These are phyloP conservation scores for Remersonia thermophila DNA, from an alignment of 2,329 filamentous ascomycete genomes.

Conservation along the genomic window DNA sequence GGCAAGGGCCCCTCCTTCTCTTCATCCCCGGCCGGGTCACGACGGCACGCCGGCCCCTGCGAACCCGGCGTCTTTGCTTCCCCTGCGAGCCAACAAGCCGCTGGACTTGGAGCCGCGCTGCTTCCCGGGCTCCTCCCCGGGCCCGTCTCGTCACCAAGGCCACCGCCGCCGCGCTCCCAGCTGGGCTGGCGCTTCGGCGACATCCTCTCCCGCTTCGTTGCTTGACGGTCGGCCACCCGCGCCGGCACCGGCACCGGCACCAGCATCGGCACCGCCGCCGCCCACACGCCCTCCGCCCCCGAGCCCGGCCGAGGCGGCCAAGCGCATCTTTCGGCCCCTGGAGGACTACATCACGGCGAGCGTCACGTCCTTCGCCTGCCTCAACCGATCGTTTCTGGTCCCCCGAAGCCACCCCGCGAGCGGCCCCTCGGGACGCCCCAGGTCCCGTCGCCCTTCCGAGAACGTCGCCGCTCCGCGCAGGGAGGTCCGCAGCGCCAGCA, in stretches of 20 bases:
- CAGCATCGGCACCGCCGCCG: slow-evolving; percentile 8
- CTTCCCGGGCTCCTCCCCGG: background rate
- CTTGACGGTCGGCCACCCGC: slow-evolving; percentile 26
- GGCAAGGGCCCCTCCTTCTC: background rate
- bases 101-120: slow-evolving; percentile 3
- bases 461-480: slow-evolving; percentile 22
- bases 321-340: slow-evolving; percentile 58
- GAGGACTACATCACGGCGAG: slow-evolving; percentile 65
- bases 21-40: slow-evolving; percentile 1
- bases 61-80: background rate
- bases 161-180: slow-evolving; percentile 20
- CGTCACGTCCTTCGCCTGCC: slow-evolving; percentile 55
- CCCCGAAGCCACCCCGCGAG: slow-evolving; percentile 23
- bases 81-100: slow-evolving; percentile 4
- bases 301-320: slow-evolving; percentile 27
- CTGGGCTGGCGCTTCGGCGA: slow-evolving; percentile 15
- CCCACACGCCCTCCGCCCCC: slow-evolving; percentile 8
- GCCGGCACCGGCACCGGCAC: too few species aligned
- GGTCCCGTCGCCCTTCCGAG: slow-evolving; percentile 7
- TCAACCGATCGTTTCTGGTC: slow-evolving; percentile 67
- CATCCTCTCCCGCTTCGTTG: slow-evolving; percentile 35
- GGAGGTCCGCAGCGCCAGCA: slow-evolving; percentile 19
- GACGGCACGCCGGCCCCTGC: background rate
- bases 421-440: too few species aligned
- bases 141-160: background rate